Percentiles rank a stretch among this genome's conserved stretches.
Conservation (phyloP, 208 protist species). For the Acanthamoeba healyi region DNA sequence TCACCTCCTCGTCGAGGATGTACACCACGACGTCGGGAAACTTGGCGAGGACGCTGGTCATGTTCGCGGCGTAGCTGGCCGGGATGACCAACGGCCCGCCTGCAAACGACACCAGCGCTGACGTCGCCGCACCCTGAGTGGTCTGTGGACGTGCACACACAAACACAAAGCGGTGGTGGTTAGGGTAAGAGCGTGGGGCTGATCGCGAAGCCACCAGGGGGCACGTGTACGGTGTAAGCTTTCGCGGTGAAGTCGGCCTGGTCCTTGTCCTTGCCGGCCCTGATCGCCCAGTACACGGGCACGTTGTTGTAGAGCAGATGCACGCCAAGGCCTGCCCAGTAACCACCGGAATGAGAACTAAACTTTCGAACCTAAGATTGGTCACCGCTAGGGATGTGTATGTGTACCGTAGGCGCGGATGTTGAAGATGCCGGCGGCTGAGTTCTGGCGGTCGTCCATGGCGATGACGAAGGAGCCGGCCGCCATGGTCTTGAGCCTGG, state of each 20-base stretch:
- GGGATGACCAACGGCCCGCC: conserved; percentile 17
- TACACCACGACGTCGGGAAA: background rate
- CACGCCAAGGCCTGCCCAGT: conserved; percentile 9
- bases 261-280: conserved; percentile 38
- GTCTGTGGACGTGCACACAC: background rate
- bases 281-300: conserved; percentile 38
- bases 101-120: background rate
- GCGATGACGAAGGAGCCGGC: conserved; percentile 17
- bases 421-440: background rate
- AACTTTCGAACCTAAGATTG: no score
- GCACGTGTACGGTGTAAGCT: background rate
- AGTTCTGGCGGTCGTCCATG: conserved; percentile 12
- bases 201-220: no score
- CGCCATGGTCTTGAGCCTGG: conserved; percentile 14
- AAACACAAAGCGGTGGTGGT: background rate
- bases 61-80: background rate
- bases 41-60: background rate
- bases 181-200: no score
- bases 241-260: conserved; percentile 1
- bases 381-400: no score
- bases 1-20: background rate
- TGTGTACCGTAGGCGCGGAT: conserved; percentile 9
- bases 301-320: background rate
- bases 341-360: no score
- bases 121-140: background rate